Evolutionary conservation across 768 basidiomycete genomes (phyloP).

Genomic region (Rhodocollybia butyracea): DNA sequence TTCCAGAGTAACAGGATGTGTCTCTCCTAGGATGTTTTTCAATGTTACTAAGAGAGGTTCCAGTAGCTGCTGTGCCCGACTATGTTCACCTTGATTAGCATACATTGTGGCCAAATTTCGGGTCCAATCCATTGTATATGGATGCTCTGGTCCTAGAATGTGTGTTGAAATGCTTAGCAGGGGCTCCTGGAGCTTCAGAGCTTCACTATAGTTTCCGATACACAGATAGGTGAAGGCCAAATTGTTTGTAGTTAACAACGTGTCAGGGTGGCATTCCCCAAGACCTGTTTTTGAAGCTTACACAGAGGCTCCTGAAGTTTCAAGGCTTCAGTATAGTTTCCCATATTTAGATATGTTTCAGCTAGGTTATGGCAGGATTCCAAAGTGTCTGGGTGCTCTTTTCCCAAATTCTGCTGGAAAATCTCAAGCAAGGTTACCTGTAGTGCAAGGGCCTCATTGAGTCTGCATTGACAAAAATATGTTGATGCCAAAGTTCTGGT

Average conservation of each 20-base stretch:
- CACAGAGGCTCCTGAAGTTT: neutral
- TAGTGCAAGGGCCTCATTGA: neutral
- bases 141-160: neutral
- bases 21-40: neutral
- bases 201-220: neutral
- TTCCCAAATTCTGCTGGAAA: neutral
- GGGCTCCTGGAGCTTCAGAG: neutral
- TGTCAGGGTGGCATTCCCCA: neutral
- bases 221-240: neutral
- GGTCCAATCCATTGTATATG: neutral
- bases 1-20: neutral
- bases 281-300: neutral
- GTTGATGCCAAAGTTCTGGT: neutral
- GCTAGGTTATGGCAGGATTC: neutral
- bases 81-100: neutral
- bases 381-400: slow-evolving; percentile 5
- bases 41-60: neutral
- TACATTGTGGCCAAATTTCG: neutral
- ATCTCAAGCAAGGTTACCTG: neutral
- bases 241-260: neutral
- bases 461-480: neutral
- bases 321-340: neutral
- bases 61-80: neutral
- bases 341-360: neutral
- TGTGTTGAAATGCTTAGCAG: neutral